Evolutionary conservation across 1,284 basidiomycete genomes (phyloP).

Genomic region (Rhodotorula sp.): DNA sequence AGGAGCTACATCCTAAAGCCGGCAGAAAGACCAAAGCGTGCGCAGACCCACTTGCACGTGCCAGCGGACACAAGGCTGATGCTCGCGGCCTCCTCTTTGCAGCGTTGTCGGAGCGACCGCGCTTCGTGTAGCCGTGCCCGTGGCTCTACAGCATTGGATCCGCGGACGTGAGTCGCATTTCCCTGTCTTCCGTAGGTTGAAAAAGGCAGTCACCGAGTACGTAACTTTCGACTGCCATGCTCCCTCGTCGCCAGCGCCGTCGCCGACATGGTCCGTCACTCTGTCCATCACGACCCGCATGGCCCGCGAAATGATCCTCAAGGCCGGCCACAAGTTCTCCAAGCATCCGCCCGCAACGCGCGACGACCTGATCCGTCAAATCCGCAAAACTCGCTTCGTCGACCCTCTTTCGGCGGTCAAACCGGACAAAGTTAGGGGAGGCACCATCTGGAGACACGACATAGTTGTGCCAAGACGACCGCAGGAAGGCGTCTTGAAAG

Average conservation of each 20-base stretch:
- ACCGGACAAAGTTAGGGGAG: not conserved
- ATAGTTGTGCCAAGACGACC: not conserved
- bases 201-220: too few species aligned
- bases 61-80: not conserved
- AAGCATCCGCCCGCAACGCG: not conserved
- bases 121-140: not conserved
- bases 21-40: not conserved
- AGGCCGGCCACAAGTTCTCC: not conserved
- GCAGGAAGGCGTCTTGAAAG: not conserved
- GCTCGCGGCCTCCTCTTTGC: not conserved
- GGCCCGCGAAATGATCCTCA: not conserved
- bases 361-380: not conserved
- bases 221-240: not conserved
- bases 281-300: conserved; percentile 7
- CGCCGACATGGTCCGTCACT: not conserved
- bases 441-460: not conserved
- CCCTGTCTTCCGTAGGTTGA: too few species aligned
- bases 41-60: not conserved
- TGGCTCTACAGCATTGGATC: not conserved
- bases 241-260: not conserved
- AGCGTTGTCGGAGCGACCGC: not conserved
- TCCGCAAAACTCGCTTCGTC: not conserved
- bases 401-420: not conserved
- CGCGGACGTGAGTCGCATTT: too few species aligned
- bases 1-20: not conserved